phyloP scores from a whole-genome alignment of 2,329 filamentous ascomycete species.

The Colletotrichum gigasporum region DNA sequence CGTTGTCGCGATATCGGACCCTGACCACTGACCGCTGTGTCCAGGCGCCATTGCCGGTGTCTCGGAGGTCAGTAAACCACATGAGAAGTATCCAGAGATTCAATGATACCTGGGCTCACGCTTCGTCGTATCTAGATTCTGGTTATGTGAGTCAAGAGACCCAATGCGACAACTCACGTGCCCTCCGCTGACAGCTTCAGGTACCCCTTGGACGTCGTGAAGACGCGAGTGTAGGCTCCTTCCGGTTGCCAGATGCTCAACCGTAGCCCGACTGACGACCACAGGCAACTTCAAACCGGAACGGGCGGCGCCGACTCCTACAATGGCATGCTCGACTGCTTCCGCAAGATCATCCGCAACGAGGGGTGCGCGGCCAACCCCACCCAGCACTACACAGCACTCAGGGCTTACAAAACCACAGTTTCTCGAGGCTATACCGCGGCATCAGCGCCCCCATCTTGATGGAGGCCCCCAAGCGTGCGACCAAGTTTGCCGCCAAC shows the following conservation, averaged over 20 bases:
- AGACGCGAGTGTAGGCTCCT: conserved; percentile 87
- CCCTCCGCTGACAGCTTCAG: conserved; percentile 55
- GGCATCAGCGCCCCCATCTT: conserved; percentile 95
- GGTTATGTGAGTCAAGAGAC: conserved; percentile 72
- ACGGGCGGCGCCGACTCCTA: conserved; percentile 83
- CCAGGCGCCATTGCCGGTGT: conserved; percentile 93
- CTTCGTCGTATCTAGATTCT: conserved; percentile 71
- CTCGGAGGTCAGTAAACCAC: conserved; percentile 81
- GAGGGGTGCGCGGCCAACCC: conserved; percentile 75
- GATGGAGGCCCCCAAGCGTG: conserved; percentile 94
- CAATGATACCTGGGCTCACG: conserved; percentile 37
- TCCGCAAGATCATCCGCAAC: conserved; percentile 94
- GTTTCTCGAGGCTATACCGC: conserved; percentile 90
- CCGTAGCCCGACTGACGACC: conserved; percentile 35
- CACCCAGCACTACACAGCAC: not conserved
- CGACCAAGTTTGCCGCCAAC: conserved; percentile 98
- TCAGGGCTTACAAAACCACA: conserved; percentile 44
- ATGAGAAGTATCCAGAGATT: not conserved
- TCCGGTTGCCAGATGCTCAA: conserved; percentile 34
- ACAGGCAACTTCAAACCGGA: conserved; percentile 86
- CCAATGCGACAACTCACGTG: conserved; percentile 19
- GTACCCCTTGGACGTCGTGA: conserved; percentile 99
- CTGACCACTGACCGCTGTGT: conserved; percentile 38
- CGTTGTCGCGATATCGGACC: conserved; percentile 33
- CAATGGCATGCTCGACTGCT: conserved; percentile 98